These are phyloP conservation scores for Eleusine coracana DNA, from an alignment of 176 grass and related monocot species.

Conservation along the genomic window DNA sequence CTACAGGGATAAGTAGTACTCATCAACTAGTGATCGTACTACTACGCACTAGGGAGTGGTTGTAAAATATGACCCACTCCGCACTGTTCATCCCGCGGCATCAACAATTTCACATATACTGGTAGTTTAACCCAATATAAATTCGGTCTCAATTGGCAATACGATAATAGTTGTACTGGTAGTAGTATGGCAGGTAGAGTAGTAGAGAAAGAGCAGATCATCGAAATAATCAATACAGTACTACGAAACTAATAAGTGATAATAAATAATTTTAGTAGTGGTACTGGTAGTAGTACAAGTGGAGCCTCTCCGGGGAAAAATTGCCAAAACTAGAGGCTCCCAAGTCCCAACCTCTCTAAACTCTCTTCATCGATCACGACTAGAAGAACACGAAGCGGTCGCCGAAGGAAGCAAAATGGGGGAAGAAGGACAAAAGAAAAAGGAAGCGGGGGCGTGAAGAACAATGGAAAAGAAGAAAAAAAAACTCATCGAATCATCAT, in stretches of 20 bases:
- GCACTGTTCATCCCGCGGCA: too few relatives aligned
- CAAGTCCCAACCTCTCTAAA: slow-evolving; percentile 30
- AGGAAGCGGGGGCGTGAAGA: not conserved
- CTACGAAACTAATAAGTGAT: slow-evolving; percentile 16
- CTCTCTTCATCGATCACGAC: slow-evolving; percentile 25
- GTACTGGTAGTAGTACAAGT: slow-evolving; percentile 30
- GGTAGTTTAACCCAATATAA: too few relatives aligned
- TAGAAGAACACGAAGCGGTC: slow-evolving; percentile 21
- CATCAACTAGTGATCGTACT: too few relatives aligned
- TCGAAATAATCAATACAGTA: not conserved
- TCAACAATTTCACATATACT: too few relatives aligned
- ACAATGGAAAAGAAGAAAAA: not conserved
- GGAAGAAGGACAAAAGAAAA: not conserved
- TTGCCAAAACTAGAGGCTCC: slow-evolving; percentile 64
- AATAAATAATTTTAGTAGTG: not conserved
- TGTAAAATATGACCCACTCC: not conserved
- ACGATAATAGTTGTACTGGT: too few relatives aligned
- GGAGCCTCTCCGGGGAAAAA: slow-evolving; percentile 40
- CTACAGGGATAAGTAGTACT: too few relatives aligned
- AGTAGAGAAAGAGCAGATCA: slow-evolving; percentile 5
- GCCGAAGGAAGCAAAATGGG: not conserved
- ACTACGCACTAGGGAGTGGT: too few relatives aligned
- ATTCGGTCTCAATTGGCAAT: not conserved
- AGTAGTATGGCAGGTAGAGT: too few relatives aligned
- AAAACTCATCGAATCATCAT: slow-evolving; percentile 31